phyloP scores from a whole-genome alignment of 495 filamentous ascomycete species.

The Penicillium cataractarum region DNA sequence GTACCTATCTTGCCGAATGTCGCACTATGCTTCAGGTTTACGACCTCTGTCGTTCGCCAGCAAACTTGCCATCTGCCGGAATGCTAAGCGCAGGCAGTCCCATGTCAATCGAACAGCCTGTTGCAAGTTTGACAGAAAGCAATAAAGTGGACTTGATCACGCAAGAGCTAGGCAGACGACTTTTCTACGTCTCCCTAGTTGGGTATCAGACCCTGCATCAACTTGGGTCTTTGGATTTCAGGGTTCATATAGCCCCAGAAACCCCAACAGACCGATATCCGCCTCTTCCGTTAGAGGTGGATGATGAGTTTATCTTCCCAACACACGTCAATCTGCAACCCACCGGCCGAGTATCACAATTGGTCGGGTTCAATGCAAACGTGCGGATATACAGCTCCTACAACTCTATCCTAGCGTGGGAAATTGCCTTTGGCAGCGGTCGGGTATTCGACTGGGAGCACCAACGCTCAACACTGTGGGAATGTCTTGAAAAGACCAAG shows the following conservation, averaged over 20 bases:
- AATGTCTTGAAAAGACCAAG: conserved; percentile 63
- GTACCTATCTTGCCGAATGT: conserved; percentile 73
- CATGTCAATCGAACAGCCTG: conserved; percentile 26
- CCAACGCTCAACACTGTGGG: conserved; percentile 65
- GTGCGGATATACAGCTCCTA: conserved; percentile 73
- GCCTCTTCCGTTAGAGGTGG: conserved; percentile 75
- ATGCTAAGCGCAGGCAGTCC: conserved; percentile 30
- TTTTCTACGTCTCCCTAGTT: conserved; percentile 79
- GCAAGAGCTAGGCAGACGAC: conserved; percentile 74
- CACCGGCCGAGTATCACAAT: conserved; percentile 58
- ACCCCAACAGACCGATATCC: conserved; percentile 77
- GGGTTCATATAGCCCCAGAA: conserved; percentile 67
- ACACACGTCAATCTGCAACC: conserved; percentile 67
- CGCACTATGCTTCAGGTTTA: conserved; percentile 71
- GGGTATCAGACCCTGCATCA: conserved; percentile 67
- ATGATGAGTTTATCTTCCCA: conserved; percentile 74
- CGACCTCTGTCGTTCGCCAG: conserved; percentile 58
- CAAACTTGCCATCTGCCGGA: conserved; percentile 22
- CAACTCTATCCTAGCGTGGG: conserved; percentile 66
- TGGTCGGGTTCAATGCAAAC: conserved; percentile 78
- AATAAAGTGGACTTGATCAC: conserved; percentile 63
- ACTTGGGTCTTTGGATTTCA: conserved; percentile 65
- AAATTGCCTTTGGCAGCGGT: conserved; percentile 72
- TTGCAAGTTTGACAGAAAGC: conserved; percentile 26
- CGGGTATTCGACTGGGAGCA: conserved; percentile 72